Percentiles rank a stretch among this genome's conserved stretches.
phyloP scores from a whole-genome alignment of 805 yeast species.

The Starmerella floricola region DNA sequence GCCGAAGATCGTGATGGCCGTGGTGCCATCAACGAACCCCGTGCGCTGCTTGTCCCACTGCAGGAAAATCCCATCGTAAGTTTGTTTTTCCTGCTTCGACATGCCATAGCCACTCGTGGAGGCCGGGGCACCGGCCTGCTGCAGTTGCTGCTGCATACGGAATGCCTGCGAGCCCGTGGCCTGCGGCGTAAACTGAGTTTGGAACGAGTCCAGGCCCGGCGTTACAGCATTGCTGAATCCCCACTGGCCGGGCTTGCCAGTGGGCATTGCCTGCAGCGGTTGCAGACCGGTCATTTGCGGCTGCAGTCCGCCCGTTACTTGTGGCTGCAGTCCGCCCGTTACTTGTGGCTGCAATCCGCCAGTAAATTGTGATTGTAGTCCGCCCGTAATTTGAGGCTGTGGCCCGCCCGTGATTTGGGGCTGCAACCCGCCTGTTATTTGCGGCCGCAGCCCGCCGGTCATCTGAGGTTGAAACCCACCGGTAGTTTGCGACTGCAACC shows the following conservation, averaged over 20 bases:
- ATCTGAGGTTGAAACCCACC: constrained; percentile 14
- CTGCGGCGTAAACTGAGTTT: constrained; percentile 52
- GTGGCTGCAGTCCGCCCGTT: constrained; percentile 20
- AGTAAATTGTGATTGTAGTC: too few species aligned
- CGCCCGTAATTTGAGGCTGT: constrained; percentile 25
- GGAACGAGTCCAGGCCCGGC: constrained; percentile 58
- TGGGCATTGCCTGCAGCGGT: constrained; percentile 32
- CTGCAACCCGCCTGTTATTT: constrained; percentile 31
- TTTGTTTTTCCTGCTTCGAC: constrained; percentile 72
- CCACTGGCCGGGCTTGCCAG: constrained; percentile 71
- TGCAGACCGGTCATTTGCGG: constrained; percentile 46
- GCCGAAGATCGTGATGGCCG: constrained; percentile 75
- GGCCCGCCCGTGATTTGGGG: constrained; percentile 33
- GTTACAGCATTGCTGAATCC: constrained; percentile 63
- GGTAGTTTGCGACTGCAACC: constrained; percentile 16
- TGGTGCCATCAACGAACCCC: constrained; percentile 67
- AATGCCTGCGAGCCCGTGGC: constrained; percentile 20
- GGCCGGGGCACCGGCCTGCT: constrained; percentile 8
- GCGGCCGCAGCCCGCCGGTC: constrained; percentile 26
- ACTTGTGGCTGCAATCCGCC: constrained; percentile 19
- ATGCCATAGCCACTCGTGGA: constrained; percentile 37
- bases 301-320: constrained; percentile 28
- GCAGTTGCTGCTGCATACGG: constrained; percentile 18
- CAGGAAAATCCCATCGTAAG: constrained; percentile 75
- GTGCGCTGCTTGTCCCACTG: constrained; percentile 65